Evolutionary conservation across 2,329 filamentous ascomycete species (phyloP).

Genomic region (Hypomyces perniciosus): DNA sequence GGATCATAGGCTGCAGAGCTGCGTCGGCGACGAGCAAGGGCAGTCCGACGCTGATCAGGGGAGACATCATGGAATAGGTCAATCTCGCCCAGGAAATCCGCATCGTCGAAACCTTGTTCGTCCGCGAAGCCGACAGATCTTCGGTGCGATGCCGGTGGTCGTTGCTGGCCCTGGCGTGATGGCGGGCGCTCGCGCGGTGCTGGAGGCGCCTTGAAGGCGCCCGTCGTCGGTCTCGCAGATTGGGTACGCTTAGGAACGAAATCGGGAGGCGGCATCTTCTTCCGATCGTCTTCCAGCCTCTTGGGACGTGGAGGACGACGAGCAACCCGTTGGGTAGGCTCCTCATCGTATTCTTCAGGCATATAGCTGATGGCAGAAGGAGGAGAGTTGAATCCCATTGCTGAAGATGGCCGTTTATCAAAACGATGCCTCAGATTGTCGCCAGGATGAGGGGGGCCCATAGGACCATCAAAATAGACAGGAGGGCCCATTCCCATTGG

Average conservation of each 20-base stretch:
- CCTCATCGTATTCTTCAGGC: slow-evolving; percentile 33
- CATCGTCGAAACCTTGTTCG: slow-evolving; percentile 31
- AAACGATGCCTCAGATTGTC: slow-evolving; percentile 30
- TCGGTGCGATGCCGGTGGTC: slow-evolving; percentile 23
- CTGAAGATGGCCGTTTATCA: slow-evolving; percentile 31
- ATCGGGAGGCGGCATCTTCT: slow-evolving; percentile 44
- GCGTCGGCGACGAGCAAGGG: slow-evolving; percentile 30
- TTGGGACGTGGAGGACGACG: slow-evolving; percentile 39
- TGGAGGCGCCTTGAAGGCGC: slow-evolving; percentile 25
- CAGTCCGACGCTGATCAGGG: slow-evolving; percentile 26
- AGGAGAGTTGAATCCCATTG: slow-evolving; percentile 29
- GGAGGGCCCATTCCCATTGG: slow-evolving; percentile 24
- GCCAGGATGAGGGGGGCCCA: slow-evolving; percentile 20
- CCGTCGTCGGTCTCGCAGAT: slow-evolving; percentile 24
- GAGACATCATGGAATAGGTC: slow-evolving; percentile 36
- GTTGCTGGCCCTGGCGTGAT: slow-evolving; percentile 24
- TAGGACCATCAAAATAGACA: slow-evolving; percentile 26
- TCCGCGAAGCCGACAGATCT: slow-evolving; percentile 29
- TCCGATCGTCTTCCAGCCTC: slow-evolving; percentile 39
- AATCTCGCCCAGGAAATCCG: slow-evolving; percentile 30
- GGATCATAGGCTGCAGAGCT: slow-evolving; percentile 33
- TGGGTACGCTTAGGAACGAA: slow-evolving; percentile 29
- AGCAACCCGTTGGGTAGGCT: slow-evolving; percentile 27
- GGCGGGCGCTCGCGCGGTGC: slow-evolving; percentile 19
- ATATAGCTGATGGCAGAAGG: slow-evolving; percentile 24